Base-by-base conservation (phyloP, 345 rosid genomes). In the Acer campestre region DNA sequence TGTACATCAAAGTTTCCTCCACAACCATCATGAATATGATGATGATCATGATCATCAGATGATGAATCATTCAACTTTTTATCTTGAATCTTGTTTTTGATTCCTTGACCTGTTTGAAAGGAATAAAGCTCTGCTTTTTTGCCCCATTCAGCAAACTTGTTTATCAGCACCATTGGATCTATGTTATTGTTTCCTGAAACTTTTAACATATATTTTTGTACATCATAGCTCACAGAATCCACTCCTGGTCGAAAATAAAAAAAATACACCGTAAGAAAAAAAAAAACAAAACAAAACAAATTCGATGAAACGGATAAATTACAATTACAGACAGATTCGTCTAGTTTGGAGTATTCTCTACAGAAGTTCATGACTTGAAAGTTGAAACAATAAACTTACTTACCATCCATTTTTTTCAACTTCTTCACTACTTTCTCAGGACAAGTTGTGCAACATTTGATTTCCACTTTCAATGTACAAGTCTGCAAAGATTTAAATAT, bases 41-140 rank as follows among this genome's bases (percentile, higher is more conserved):
- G 23, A 40, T 38, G 20, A 12, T 27, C 35, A 17, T 40, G 27
- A 18, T 14, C 49, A 6, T 2, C 64, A 35, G 48, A 58, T 38
- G 67, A 42, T 42, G 3, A 61, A 59, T n/a, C 23, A 8, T 40
- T 67, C 1, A 40, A 42, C 3, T 14, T 38, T 8, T 61, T 7
- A 12, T 20, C 51, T 1, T 71, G n/a, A n/a, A 8, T n/a, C 23
- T 71, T 38, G 49, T 12, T 58, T 20, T 40, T 59, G 53, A 67
- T 18, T 29, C 8, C 76, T 14, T 14, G 17, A 8, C 12, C 38
- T 12, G 14, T 74, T 4, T 74, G 18, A 10, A 74, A 61, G 17
- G 59, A 74, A 59, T 42, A 48, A 27, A 74, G 77, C 46, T 74
- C 61, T 17, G 77, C 69, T 18, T 44, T 48, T 74, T 38, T 74